Evolutionary conservation across 108 stramenopile genomes (phyloP).

Genomic region (Pseudonitzschia pungens): DNA sequence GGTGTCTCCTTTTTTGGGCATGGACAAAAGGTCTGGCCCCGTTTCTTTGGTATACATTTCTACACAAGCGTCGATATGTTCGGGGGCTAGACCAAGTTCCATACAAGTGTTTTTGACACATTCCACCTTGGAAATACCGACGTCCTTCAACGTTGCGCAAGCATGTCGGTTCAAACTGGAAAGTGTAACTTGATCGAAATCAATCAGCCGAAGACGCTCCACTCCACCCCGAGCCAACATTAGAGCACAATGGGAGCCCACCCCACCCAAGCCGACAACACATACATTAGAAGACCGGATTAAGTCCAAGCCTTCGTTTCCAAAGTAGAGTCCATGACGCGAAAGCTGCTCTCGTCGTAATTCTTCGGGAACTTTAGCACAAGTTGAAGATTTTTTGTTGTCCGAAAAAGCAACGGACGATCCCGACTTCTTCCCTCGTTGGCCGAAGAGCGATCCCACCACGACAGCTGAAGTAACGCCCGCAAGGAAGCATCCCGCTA

Average conservation of each 20-base stretch:
- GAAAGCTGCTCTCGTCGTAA: constrained; percentile 93
- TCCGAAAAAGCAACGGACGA: background rate
- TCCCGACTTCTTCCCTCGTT: background rate
- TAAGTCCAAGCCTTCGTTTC: constrained; percentile 62
- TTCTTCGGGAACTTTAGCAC: constrained; percentile 38
- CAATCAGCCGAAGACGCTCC: constrained; percentile 84
- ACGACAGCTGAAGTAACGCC: constrained; percentile 23
- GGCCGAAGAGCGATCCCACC: constrained; percentile 9
- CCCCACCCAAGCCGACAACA: constrained; percentile 97
- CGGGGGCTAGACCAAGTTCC: constrained; percentile 18
- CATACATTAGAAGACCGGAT: constrained; percentile 61
- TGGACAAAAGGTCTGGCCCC: constrained; percentile 51
- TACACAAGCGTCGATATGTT: constrained; percentile 49
- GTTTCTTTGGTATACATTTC: constrained; percentile 77
- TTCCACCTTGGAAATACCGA: constrained; percentile 88
- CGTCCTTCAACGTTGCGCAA: constrained; percentile 91
- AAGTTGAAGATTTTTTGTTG: background rate
- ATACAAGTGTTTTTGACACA: constrained; percentile 72
- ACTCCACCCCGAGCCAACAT: constrained; percentile 96
- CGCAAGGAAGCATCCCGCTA: constrained; percentile 15
- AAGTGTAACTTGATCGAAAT: constrained; percentile 98
- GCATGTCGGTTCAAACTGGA: constrained; percentile 98
- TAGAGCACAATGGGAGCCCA: constrained; percentile 91
- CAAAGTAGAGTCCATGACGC: constrained; percentile 90
- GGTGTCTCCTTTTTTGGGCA: constrained; percentile 18